These are phyloP conservation scores for Phialophora macrospora DNA, from an alignment of 2,329 filamentous ascomycete genomes.

Conservation along the genomic window DNA sequence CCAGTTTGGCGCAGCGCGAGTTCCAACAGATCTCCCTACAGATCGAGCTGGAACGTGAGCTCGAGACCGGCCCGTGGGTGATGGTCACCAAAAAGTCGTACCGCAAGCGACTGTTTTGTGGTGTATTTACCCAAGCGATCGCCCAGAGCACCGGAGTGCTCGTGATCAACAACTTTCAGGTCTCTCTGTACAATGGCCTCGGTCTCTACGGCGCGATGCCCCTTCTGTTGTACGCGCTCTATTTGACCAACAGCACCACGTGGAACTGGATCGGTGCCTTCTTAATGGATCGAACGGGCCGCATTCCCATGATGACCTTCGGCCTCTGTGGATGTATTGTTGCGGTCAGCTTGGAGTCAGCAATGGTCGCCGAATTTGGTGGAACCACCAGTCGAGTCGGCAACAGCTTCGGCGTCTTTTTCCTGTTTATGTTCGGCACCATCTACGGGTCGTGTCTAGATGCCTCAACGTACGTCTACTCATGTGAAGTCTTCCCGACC, in stretches of 20 bases:
- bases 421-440: constrained; percentile 46
- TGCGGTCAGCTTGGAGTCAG: too few relatives aligned
- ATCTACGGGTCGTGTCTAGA: constrained; percentile 11
- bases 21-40: constrained; percentile 42
- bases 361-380: neutral
- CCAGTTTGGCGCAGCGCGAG: constrained; percentile 40
- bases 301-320: too few relatives aligned
- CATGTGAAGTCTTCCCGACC: constrained; percentile 32
- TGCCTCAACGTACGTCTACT: constrained; percentile 27
- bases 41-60: constrained; percentile 36
- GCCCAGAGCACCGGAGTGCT: constrained; percentile 43
- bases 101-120: constrained; percentile 41
- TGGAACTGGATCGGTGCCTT: too few relatives aligned
- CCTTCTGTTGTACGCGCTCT: constrained; percentile 34
- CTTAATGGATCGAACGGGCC: too few relatives aligned
- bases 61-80: constrained; percentile 7
- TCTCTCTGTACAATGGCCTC: constrained; percentile 26
- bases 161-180: constrained; percentile 42
- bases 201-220: constrained; percentile 21
- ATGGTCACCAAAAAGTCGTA: constrained; percentile 40
- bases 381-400: constrained; percentile 46
- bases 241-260: constrained; percentile 42
- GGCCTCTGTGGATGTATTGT: too few relatives aligned
- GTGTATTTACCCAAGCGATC: constrained; percentile 43
- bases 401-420: constrained; percentile 48